phyloP scores from a whole-genome alignment of 1,284 basidiomycete genomes.

The Tremellales sp. region DNA sequence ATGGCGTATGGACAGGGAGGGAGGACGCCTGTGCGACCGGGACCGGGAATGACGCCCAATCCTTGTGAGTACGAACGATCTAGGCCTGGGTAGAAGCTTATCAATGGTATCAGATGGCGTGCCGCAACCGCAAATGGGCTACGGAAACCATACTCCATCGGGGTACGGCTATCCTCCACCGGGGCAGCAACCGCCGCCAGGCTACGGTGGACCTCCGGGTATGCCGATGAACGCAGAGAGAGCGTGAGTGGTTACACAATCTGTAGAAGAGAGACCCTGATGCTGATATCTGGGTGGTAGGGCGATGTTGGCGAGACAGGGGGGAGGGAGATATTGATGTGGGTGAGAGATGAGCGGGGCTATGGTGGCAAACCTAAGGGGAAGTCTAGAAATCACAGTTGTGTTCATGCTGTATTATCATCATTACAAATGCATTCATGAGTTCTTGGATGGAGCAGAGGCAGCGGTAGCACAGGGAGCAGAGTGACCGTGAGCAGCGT shows the following conservation, averaged over 20 bases:
- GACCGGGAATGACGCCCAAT: conserved; percentile 30
- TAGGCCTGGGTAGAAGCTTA: neutral
- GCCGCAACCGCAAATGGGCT: conserved; percentile 2
- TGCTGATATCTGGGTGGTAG: conserved; percentile 9
- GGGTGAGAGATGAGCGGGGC: neutral
- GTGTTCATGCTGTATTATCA: neutral
- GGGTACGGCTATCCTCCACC: conserved; percentile 5
- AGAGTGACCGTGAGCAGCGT: neutral
- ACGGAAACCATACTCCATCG: conserved; percentile 1
- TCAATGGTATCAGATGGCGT: conserved; percentile 9
- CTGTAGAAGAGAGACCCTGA: neutral
- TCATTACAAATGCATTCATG: neutral
- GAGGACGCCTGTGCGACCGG: conserved; percentile 25
- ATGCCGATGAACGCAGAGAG: conserved; percentile 35
- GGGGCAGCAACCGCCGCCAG: conserved; percentile 2
- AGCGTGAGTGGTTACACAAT: conserved; percentile 25
- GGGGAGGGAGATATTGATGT: conserved; percentile 17
- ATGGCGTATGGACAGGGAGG: conserved; percentile 13
- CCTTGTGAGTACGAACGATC: conserved; percentile 20
- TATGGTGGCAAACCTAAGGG: no score
- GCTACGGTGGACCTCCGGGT: conserved; percentile 3
- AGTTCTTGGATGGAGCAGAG: neutral
- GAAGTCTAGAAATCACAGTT: neutral
- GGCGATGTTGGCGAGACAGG: conserved; percentile 34
- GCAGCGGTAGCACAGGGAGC: neutral